phyloP scores from a whole-genome alignment of 1,139 yeast genomes.

The Scheffersomyces segobiensis region DNA sequence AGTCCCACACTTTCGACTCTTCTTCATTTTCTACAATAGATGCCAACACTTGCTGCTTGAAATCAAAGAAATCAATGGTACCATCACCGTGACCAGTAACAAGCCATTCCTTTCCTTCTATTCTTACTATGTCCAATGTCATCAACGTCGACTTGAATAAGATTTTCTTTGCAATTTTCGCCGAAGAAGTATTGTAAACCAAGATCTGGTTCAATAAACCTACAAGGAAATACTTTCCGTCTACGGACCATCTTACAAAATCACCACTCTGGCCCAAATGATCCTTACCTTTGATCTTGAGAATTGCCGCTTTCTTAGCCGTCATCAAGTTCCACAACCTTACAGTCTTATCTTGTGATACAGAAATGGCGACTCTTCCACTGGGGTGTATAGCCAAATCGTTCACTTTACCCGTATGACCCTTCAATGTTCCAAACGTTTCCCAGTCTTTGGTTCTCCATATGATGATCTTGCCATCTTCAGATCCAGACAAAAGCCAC shows the following conservation, averaged over 20 bases:
- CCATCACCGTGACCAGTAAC: slow-evolving; percentile 77
- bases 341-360: slow-evolving; percentile 79
- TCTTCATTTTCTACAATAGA: slow-evolving; percentile 16
- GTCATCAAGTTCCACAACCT: slow-evolving; percentile 97
- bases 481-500: slow-evolving; percentile 90
- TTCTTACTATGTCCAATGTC: slow-evolving; percentile 56
- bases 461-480: slow-evolving; percentile 83
- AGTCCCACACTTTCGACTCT: slow-evolving; percentile 28
- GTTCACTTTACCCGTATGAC: slow-evolving; percentile 74
- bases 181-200: slow-evolving; percentile 65
- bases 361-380: slow-evolving; percentile 90
- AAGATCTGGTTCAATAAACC: slow-evolving; percentile 68
- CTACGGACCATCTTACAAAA: slow-evolving; percentile 60
- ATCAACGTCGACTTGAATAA: slow-evolving; percentile 61
- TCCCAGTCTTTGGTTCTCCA: slow-evolving; percentile 99
- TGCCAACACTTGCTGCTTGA: slow-evolving; percentile 29
- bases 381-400: slow-evolving; percentile 89
- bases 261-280: slow-evolving; percentile 67
- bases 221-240: slow-evolving; percentile 72
- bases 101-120: slow-evolving; percentile 54
- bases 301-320: slow-evolving; percentile 87
- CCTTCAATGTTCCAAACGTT: slow-evolving; percentile 80
- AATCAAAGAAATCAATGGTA: slow-evolving; percentile 54
- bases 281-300: slow-evolving; percentile 70
- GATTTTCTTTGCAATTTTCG: slow-evolving; percentile 54